Percentiles rank a stretch among this genome's conserved stretches.
phyloP scores from a whole-genome alignment of 352 stramenopile species.

The Phytophthora pisi region DNA sequence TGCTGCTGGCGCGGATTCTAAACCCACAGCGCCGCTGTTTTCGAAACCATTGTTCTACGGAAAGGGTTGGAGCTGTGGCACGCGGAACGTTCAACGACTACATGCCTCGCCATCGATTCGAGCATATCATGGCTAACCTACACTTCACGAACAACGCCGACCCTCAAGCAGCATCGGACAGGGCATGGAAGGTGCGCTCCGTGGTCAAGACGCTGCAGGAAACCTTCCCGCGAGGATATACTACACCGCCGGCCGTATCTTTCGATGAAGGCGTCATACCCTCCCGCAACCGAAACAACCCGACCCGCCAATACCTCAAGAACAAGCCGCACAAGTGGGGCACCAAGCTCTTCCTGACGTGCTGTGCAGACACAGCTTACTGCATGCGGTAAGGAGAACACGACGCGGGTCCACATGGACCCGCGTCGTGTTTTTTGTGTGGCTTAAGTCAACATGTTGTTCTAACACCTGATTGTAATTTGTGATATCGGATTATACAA shows the following conservation, averaged over 20 bases:
- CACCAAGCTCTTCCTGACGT: no score
- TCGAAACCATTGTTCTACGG: constrained; percentile 1
- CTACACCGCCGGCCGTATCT: background rate
- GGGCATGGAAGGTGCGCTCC: constrained; percentile 9
- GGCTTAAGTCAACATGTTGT: no score
- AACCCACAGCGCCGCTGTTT: constrained; percentile 1
- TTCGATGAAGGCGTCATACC: constrained; percentile 12
- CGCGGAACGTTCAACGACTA: background rate
- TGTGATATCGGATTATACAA: no score
- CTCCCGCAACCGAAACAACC: no score
- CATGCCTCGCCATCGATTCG: background rate
- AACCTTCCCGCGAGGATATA: background rate
- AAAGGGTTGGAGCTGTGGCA: background rate
- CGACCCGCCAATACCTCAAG: no score
- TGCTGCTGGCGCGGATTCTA: constrained; percentile 3
- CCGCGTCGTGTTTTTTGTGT: no score
- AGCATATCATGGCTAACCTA: constrained; percentile 3
- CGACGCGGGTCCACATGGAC: no score
- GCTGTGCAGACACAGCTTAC: no score
- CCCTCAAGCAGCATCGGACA: background rate
- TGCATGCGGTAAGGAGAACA: no score
- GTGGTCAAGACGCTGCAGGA: background rate
- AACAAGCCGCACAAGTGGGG: no score
- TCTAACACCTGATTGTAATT: no score
- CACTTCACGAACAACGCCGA: constrained; percentile 11